These are phyloP conservation scores for Omphalea diandra DNA, from an alignment of 441 rosid genomes.

Conservation along the genomic window DNA sequence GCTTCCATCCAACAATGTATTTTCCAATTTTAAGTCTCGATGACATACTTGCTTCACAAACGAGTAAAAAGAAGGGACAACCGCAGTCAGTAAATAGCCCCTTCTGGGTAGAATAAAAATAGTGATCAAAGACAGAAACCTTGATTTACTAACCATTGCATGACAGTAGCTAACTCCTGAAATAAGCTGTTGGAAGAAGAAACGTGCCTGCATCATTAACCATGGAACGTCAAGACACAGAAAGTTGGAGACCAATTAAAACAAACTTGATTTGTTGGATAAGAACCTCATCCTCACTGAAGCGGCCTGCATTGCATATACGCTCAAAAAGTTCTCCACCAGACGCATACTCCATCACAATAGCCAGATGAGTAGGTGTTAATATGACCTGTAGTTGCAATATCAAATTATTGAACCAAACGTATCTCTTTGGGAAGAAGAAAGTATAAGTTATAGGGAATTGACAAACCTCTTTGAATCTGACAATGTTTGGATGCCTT, in stretches of 20 bases:
- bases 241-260: constrained; percentile 4
- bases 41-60: constrained; percentile 84
- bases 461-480: constrained; percentile 89
- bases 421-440: not conserved
- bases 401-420: constrained; percentile 7
- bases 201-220: constrained; percentile 69
- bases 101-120: constrained; percentile 1
- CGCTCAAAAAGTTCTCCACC: constrained; percentile 98
- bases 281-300: constrained; percentile 95
- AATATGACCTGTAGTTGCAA: too few species aligned
- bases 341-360: constrained; percentile 97
- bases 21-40: constrained; percentile 89
- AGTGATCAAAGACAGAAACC: constrained; percentile 17
- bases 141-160: constrained; percentile 61
- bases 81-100: constrained; percentile 11
- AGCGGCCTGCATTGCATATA: constrained; percentile 95
- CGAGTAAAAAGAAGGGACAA: constrained; percentile 19
- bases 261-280: not conserved
- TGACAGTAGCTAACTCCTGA: constrained; percentile 98
- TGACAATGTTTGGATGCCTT: constrained; percentile 94
- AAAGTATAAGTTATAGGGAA: not conserved
- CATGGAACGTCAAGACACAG: not conserved
- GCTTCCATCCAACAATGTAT: constrained; percentile 93
- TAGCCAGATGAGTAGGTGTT: constrained; percentile 98
- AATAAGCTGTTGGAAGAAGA: constrained; percentile 97